A percentile compares a stretch with the other conserved stretches of the same genome.
Conservation (phyloP, 768 basidiomycete genomes). For the Boletus vermiculosoides region DNA sequence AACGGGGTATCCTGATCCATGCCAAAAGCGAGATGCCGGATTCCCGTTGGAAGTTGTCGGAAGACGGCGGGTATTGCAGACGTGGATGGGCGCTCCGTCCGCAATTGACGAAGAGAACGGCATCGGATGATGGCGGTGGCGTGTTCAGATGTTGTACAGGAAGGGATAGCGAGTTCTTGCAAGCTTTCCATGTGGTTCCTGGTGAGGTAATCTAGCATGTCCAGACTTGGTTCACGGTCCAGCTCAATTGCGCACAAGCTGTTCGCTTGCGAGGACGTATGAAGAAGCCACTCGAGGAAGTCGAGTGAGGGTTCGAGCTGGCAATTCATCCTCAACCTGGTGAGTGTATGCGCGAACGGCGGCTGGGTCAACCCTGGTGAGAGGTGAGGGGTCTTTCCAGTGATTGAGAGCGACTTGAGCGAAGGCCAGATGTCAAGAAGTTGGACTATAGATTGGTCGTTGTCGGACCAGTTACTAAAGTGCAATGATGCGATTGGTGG, state of each 20-base stretch:
- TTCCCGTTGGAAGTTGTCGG: conserved; percentile 45
- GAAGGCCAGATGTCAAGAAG: conserved; percentile 64
- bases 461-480: conserved; percentile 73
- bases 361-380: conserved; percentile 37
- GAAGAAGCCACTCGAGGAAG: conserved; percentile 69
- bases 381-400: conserved; percentile 55
- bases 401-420: conserved; percentile 53
- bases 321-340: conserved; percentile 61
- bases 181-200: conserved; percentile 48
- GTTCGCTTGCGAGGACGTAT: conserved; percentile 46
- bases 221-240: conserved; percentile 55
- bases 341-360: conserved; percentile 47
- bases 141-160: conserved; percentile 48
- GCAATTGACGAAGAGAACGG: conserved; percentile 49
- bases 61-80: conserved; percentile 40
- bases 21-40: conserved; percentile 61
- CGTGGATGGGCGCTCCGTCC: conserved; percentile 54
- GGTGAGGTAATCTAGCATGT: conserved; percentile 55
- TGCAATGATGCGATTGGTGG: conserved; percentile 51
- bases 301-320: conserved; percentile 60
- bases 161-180: conserved; percentile 56
- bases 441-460: conserved; percentile 53
- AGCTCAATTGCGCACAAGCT: conserved; percentile 54
- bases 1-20: conserved; percentile 55
- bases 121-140: conserved; percentile 48